phyloP scores from a whole-genome alignment of 1,139 yeast species.

The Geotrichum phurueaensis region DNA sequence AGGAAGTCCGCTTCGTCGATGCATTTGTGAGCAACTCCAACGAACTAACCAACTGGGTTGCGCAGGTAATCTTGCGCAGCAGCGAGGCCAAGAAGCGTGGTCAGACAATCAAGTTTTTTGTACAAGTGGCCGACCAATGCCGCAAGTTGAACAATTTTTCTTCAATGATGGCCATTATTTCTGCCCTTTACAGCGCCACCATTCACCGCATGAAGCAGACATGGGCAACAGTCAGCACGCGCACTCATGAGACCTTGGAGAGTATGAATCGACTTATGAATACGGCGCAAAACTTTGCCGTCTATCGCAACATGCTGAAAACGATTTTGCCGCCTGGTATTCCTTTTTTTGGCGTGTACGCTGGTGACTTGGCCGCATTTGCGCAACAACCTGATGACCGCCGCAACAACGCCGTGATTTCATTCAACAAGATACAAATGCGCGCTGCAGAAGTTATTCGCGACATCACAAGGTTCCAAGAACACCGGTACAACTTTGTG shows the following conservation, averaged over 20 bases:
- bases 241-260: conserved; percentile 48
- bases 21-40: conserved; percentile 72
- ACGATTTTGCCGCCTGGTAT: conserved; percentile 76
- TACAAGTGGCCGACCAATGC: conserved; percentile 75
- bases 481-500: conserved; percentile 57
- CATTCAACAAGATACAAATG: conserved; percentile 45
- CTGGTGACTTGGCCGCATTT: conserved; percentile 83
- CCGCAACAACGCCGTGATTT: conserved; percentile 48
- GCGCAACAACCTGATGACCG: conserved; percentile 41
- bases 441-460: conserved; percentile 67
- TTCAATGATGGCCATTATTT: conserved; percentile 86
- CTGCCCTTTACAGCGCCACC: conserved; percentile 82
- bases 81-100: conserved; percentile 64
- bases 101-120: conserved; percentile 62
- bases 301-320: conserved; percentile 73
- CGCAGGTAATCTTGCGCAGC: conserved; percentile 62
- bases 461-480: conserved; percentile 70
- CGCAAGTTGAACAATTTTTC: conserved; percentile 73
- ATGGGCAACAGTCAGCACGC: conserved; percentile 63
- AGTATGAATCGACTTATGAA: conserved; percentile 81
- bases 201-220: conserved; percentile 78
- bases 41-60: conserved; percentile 75
- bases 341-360: conserved; percentile 86
- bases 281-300: conserved; percentile 76
- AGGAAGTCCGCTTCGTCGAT: conserved; percentile 42